Base-by-base conservation (phyloP, 192 early-diverging fungal species). In the Irineochytrium annulatum region DNA sequence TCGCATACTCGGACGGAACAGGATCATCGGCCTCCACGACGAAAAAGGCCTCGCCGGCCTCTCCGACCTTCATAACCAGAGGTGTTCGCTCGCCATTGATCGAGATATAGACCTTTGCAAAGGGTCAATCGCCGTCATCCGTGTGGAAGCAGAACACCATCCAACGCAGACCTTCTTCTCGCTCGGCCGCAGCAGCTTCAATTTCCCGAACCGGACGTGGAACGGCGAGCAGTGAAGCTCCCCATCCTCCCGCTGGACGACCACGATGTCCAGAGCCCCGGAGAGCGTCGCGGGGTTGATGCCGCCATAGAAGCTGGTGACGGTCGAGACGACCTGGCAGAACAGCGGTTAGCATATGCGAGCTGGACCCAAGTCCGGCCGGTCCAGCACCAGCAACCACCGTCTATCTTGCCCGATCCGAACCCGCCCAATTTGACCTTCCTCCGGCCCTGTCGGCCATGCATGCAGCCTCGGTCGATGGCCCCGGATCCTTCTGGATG, bases 261-360 rank as follows among this genome's bases (percentile, higher is more conserved):
- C 94, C n/a, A 99, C 78, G 48, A 99, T 90, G 48, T 99, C 97
- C 72, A 99, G 97, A 31, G 97, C 94, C 19, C 97, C 97, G 3
- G 91, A 92, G 22, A 99, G 86, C 0, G 97, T 99, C 1, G 97
- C 83, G 0, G 97, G 94, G 69, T 99, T 99, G 53, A 97, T 87
- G 61, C 93, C 95, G 65, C 86, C 92, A 75, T 93, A 97, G 62
- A 98, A 91, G 62, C 88, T 86, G 63, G 86, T 84, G 44, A 95
- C 91, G 19, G 91, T 49, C 6, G 46, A 49, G 13, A 49, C 46
- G 11, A 49, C 46, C 22, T 49, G 8, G 11, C 37, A 41, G 8
- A 41, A 41, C n/a, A n/a, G n/a, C n/a, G n/a, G n/a, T n/a, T n/a
- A n/a, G n/a, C n/a, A n/a, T n/a, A n/a, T n/a, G n/a, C n/a, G n/a